These are phyloP conservation scores for Abrus precatorius DNA, from an alignment of 306 rosid genomes.

Conservation along the genomic window DNA sequence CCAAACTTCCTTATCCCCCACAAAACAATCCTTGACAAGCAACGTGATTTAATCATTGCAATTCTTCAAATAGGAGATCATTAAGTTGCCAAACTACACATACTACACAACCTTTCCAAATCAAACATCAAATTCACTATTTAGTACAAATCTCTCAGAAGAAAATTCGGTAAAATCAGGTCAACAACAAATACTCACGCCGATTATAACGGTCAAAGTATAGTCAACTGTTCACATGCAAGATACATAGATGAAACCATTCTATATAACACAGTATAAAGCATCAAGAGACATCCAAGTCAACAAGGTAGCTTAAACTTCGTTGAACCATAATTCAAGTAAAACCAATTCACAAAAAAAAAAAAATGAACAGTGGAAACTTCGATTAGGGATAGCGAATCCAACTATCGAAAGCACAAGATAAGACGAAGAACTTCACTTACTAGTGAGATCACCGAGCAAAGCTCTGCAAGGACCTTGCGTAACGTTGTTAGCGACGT, in stretches of 20 bases:
- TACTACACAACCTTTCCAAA: not conserved
- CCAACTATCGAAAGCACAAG: conserved; percentile 12
- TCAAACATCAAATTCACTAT: conserved; percentile 3
- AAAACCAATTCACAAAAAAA: not conserved
- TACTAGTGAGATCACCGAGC: conserved; percentile 92
- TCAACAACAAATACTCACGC: not conserved
- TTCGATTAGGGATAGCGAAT: conserved; percentile 22
- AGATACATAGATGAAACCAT: not conserved
- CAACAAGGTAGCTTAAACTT: conserved; percentile 27
- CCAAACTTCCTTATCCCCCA: not conserved
- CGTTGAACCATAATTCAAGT: not conserved
- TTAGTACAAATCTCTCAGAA: not conserved
- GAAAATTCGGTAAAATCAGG: not conserved
- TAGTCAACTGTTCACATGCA: not conserved
- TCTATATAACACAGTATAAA: conserved; percentile 2
- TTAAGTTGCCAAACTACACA: not conserved
- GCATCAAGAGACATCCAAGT: conserved; percentile 33
- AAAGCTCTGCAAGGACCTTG: conserved; percentile 93
- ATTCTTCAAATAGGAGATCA: not conserved
- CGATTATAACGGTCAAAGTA: conserved; percentile 14
- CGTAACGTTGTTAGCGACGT: conserved; percentile 82
- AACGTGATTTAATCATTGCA: conserved; percentile 2
- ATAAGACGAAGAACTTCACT: not conserved
- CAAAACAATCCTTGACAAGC: not conserved
- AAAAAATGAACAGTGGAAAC: not conserved